Evolutionary conservation across 2,329 filamentous ascomycete species (phyloP).

Genomic region (Diplodia seriata): DNA sequence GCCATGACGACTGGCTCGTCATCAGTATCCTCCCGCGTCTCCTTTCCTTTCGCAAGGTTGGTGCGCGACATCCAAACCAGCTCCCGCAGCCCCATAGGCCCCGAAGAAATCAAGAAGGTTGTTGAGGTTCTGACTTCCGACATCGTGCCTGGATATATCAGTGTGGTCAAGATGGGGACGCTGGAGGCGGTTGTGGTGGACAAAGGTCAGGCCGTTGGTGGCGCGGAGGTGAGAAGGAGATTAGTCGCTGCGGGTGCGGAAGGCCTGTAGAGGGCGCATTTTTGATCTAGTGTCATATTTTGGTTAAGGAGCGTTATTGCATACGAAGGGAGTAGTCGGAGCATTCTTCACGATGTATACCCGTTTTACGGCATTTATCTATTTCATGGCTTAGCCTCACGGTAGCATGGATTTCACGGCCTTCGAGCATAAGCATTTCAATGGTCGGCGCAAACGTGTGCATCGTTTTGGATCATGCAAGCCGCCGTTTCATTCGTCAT

Average conservation of each 20-base stretch:
- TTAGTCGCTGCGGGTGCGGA: conserved; percentile 35
- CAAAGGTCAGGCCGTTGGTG: conserved; percentile 40
- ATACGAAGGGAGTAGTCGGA: background rate
- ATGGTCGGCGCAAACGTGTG: background rate
- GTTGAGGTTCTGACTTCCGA: conserved; percentile 54
- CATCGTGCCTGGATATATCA: conserved; percentile 54
- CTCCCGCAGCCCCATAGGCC: conserved; percentile 54
- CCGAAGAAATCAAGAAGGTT: conserved; percentile 53
- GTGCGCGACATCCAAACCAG: conserved; percentile 54
- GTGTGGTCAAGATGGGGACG: conserved; percentile 46
- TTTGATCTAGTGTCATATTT: background rate
- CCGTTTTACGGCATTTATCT: background rate
- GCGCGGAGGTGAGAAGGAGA: conserved; percentile 44
- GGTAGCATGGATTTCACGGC: background rate
- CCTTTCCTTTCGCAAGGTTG: conserved; percentile 53
- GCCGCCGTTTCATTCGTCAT: too few relatives aligned
- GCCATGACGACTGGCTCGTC: conserved; percentile 39
- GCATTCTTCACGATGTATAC: conserved; percentile 15
- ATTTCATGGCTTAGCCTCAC: background rate
- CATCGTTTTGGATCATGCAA: background rate
- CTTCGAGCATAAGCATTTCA: background rate
- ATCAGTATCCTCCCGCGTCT: conserved; percentile 42
- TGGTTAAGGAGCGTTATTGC: background rate
- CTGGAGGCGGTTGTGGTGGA: conserved; percentile 55
- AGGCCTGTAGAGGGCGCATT: background rate